Percentiles rank a stretch among this genome's conserved stretches.
These are phyloP conservation scores for Leishmania arabica DNA, from an alignment of 208 protist species.

Conservation along the genomic window DNA sequence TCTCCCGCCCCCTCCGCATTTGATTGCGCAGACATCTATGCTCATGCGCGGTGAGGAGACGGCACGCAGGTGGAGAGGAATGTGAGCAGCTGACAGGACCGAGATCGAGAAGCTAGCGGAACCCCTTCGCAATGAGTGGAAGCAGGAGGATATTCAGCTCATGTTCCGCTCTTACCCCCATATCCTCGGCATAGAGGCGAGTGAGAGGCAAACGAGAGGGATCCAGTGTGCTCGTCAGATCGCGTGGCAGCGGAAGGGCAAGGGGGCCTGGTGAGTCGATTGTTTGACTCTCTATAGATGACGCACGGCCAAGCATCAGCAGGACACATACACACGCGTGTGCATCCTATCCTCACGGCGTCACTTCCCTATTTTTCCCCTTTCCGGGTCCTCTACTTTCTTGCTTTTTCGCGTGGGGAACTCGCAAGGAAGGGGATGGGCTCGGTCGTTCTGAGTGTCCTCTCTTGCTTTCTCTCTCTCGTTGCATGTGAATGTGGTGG, in stretches of 20 bases:
- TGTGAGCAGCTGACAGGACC: not conserved
- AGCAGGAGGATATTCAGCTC: not conserved
- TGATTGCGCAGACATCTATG: not conserved
- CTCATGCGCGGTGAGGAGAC: not conserved
- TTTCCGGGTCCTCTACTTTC: not conserved
- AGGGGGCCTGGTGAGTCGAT: not conserved
- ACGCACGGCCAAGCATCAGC: not conserved
- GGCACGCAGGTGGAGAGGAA: not conserved
- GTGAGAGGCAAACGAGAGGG: not conserved
- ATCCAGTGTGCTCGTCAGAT: not conserved
- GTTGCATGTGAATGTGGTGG: not conserved
- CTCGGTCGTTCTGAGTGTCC: not conserved
- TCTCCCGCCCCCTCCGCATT: not conserved
- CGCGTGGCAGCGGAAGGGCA: not conserved
- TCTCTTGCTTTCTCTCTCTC: not conserved
- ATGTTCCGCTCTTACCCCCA: not conserved
- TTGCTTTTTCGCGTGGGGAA: not conserved
- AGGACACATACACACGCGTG: not conserved
- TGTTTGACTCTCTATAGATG: not conserved
- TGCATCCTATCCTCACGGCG: not conserved
- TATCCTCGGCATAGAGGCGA: not conserved
- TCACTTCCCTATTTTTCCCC: no score
- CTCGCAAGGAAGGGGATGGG: not conserved
- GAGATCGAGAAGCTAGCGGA: not conserved
- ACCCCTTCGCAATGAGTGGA: not conserved